Base-by-base conservation (phyloP, 805 yeast species). In the Pichia pseudocactophila region DNA sequence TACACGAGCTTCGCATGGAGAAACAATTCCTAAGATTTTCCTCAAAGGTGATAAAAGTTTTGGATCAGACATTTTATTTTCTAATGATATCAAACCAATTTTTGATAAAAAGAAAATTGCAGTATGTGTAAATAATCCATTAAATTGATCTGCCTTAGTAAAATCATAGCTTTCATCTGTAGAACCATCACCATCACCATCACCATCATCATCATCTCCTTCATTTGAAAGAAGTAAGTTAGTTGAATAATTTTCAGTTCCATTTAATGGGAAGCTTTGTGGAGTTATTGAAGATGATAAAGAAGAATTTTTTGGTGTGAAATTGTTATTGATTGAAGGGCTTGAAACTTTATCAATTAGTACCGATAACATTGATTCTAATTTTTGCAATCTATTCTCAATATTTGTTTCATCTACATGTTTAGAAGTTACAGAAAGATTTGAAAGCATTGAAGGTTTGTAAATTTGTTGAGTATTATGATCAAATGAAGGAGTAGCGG, bases 81-180 rank as follows among this genome's bases (percentile, higher is more conserved):
- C 52, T 9, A 72, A 47, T 74, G 75, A 68, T 32, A 53, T 50
- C 7, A 71, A 30, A 10, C 78, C 76, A 31, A 51, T 45, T 3
- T 58, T 50, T 6, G 73, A 64, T 36, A 71, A 60, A n/a, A 71
- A 46, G 1, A 73, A 66, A 40, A 70, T 55, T 1, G 65, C 52
- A 1, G 62, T 50, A 40, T 64, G 64, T 22, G 40, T 30, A 10
- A 45, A 43, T 15, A 45, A 30, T 16, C 43, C 50, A 12, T 38
- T 30, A 18, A 31, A 44, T 40, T 22, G 34, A 22, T n/a, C 15
- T 8, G 8, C 15, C 4, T 16, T 34, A 7, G 28, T 25, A 4
- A 38, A 11, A 22, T 38, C 35, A n/a, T n/a, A 13, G 30, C 17
- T 17, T 4, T 17, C 13, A 22, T 38, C 40, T 17, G 13, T 19